Percentiles rank a stretch among this genome's conserved stretches.
These are phyloP conservation scores for Plasmopara muralis DNA, from an alignment of 352 stramenopile genomes.

Conservation along the genomic window DNA sequence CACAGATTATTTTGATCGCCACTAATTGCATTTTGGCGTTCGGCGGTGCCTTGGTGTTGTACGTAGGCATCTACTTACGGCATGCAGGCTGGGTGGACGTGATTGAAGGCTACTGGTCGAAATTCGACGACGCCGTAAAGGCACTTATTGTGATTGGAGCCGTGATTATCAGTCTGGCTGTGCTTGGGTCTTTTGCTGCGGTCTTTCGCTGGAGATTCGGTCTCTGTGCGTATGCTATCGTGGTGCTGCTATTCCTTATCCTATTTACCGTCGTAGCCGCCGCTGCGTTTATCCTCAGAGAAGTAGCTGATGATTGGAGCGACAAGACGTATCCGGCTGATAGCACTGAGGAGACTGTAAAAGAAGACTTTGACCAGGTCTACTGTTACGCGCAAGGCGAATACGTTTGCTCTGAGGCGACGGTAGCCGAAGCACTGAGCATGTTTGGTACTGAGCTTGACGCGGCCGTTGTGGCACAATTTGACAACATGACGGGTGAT, in stretches of 20 bases:
- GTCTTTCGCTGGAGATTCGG: constrained; percentile 46
- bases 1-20: constrained; percentile 38
- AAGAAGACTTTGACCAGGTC: constrained; percentile 49
- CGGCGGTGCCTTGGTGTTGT: constrained; percentile 48
- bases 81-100: constrained; percentile 49
- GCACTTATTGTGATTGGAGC: constrained; percentile 42
- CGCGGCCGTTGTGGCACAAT: constrained; percentile 20
- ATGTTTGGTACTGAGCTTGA: constrained; percentile 41
- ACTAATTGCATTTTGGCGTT: constrained; percentile 55
- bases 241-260: constrained; percentile 48
- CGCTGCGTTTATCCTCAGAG: constrained; percentile 36
- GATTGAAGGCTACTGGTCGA: constrained; percentile 42
- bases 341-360: constrained; percentile 40
- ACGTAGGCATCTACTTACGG: constrained; percentile 35
- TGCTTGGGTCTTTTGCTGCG: constrained; percentile 49
- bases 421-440: constrained; percentile 31
- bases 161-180: constrained; percentile 49
- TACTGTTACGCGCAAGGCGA: constrained; percentile 73
- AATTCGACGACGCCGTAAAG: constrained; percentile 36
- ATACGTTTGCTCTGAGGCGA: constrained; percentile 57
- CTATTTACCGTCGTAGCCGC: constrained; percentile 43
- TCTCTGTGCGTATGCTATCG: constrained; percentile 48
- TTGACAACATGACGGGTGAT: constrained; percentile 36
- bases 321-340: constrained; percentile 38
- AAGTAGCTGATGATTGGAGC: constrained; percentile 42